Base-by-base conservation (phyloP, 2,329 filamentous ascomycete species). In the Fusarium torulosum region DNA sequence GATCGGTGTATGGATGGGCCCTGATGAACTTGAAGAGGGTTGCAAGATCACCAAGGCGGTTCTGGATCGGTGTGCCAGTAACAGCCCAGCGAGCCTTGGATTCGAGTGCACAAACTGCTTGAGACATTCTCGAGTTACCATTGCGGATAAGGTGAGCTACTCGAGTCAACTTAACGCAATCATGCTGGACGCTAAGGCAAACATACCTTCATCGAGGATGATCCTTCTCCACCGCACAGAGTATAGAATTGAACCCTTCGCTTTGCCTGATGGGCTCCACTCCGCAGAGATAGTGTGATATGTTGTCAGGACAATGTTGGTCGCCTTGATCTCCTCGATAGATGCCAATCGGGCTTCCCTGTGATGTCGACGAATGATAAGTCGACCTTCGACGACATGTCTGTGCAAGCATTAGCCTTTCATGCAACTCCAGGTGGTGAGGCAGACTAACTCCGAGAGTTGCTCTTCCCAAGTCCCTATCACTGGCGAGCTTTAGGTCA, bases 41-140 rank as follows among this genome's bases (percentile, higher is more conserved):
- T 0, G 77, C 74, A 7, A 85, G 73, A 45, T 85, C 83, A 2
- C 69, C 70, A 0, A 83, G 72, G 0, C 72, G 72, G 45, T 85
- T 86, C 43, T 85, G 83, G 1, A 86, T 80, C 0, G 83, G 83
- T 0, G 83, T 85, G 0, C 83, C 83, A 0, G 81, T 84, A 0
- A 85, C 77, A 2, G 79, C 80, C 83, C 83, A 85, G 7, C 83
- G 76, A 3, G 72, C 73, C 17, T 65, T 61, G 0, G 79, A 73
- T 0, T 79, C 61, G 1, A 86, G 72, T 3, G 73, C 73, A 31
- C 76, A 82, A 1, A 80, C 70, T 2, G 81, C 80, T 50, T 20
- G 72, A 6, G 68, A 58, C 53, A 69, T 71, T 6, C 25, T 47
- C 6, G 66, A 67, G 35, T 51, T 61, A 3, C 14, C 10, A 4